Evolutionary conservation across 2,329 filamentous ascomycete species (phyloP).

Genomic region (Fusarium chuoi): DNA sequence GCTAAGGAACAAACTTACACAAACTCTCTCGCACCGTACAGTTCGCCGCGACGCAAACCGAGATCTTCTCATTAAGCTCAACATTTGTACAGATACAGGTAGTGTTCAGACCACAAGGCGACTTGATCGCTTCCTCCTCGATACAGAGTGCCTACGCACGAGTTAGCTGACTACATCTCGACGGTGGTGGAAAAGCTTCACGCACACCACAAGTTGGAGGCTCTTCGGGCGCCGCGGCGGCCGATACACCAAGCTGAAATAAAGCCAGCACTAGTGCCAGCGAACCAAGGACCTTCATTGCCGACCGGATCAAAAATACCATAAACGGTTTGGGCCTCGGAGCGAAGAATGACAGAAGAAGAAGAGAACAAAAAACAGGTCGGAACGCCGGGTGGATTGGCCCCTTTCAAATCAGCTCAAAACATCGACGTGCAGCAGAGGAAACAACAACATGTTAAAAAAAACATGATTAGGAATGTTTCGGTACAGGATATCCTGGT

Average conservation of each 20-base stretch:
- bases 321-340: neutral
- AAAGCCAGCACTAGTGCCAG: constrained; percentile 6
- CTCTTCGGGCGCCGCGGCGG: constrained; percentile 9
- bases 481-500: neutral
- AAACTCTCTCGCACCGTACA: constrained; percentile 14
- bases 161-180: neutral
- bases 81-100: constrained; percentile 22
- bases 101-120: constrained; percentile 8
- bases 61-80: constrained; percentile 15
- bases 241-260: constrained; percentile 24
- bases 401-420: neutral
- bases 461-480: neutral
- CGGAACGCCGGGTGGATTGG: neutral
- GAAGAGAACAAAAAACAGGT: neutral
- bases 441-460: neutral
- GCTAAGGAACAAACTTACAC: neutral
- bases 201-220: constrained; percentile 29
- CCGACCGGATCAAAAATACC: neutral
- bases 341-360: neutral
- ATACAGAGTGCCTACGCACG: neutral
- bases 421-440: neutral
- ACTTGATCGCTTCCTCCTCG: constrained; percentile 3
- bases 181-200: neutral
- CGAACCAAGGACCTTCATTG: constrained; percentile 21
- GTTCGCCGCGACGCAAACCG: neutral